Base-by-base conservation (phyloP, 169 alveolate species). In the Ichthyophthirius multifiliis region DNA sequence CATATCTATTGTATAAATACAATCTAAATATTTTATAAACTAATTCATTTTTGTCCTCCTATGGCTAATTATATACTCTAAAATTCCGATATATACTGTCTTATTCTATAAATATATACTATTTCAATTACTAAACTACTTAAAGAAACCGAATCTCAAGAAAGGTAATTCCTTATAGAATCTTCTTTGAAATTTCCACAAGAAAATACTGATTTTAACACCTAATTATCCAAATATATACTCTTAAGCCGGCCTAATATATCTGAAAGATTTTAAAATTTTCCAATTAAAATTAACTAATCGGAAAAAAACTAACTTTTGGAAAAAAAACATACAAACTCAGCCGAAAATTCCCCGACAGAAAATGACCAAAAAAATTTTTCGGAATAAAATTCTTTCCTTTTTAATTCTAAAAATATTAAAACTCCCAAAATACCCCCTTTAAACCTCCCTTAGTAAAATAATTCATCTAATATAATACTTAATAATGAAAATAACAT, bases 381-480 rank as follows among this genome's bases (percentile, higher is more conserved):
- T 39, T 55, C 71, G 13, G 71, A 55, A 23, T 5, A 55, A 55
- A 55, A 39, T 23, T 55, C 71, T 6, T 55, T 55, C 31, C 23
- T 55, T 34, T 55, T 55, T 27, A 55, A 55, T 27, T 27, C 23
- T 55, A 55, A 55, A 55, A 55, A 55, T n/a, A 18, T 39, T 18
- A 55, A 55, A 55, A 39, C 39, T 27, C 71, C 71, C 6, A 78
- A 78, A 34, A 78, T 78, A 1, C 84, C 84, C 3, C 84, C 84
- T 23, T 44, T 78, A 32, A 78, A 78, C 43, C 44, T 78, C 16
- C 84, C 84, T 0, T 41, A 76, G 32, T 41, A 23, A 27, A 78
- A 67, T n/a, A n/a, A n/a, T n/a, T n/a, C n/a, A n/a, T n/a, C n/a
- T n/a, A n/a, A n/a, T n/a, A n/a, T n/a, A n/a, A n/a, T n/a, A n/a